Evolutionary conservation across 2,329 filamentous ascomycete genomes (phyloP), one percentile per base, ranked within the genome.

Genomic region (Diaporthe destruens): DNA sequence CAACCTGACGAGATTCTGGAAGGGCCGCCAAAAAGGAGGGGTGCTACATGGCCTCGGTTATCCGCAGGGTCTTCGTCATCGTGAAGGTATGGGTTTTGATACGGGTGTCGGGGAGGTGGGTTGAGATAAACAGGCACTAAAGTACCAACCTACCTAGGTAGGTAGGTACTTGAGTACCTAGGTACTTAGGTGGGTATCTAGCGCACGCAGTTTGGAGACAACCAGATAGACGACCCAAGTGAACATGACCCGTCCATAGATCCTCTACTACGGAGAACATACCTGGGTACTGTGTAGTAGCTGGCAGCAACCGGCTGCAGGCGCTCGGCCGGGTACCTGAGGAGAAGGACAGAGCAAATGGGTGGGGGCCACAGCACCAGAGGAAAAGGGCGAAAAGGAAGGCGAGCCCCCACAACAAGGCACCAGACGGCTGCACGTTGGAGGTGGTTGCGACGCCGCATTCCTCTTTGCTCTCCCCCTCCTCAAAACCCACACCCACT

Each of bases 381-480:
- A n/a, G n/a, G 14, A 47, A 47, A 9, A 39, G 11, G 55, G n/a
- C 55, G 20, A 39, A 36, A 39, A 36, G 55, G 34, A 42, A 23
- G 20, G n/a, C 9, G 16, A 42, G 36, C 39, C 55, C 34, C 36
- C 56, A 23, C 14, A 44, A 61, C 14, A 42, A 49, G n/a, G 39
- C 39, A 63, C 29, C 16, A 55, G 6, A 34, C 16, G 29, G 53
- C 29, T 55, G 53, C 53, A 55, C 53, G 14, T 34, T 55, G 53
- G 29, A 32, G 53, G 55, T 39, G 12, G n/a, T 59, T 63, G 59
- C 59, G 44, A 32, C 59, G 59, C 42, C 59, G 42, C 59, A 49
- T 63, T n/a, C 42, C 59, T 63, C 59, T 42, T 44, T 29, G 25
- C 42, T 32, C 18, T 47, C 59, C 59, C 57, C 59, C 59, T 49